These are phyloP conservation scores for Gossypium lobatum DNA, from an alignment of 441 rosid species.

Conservation along the genomic window DNA sequence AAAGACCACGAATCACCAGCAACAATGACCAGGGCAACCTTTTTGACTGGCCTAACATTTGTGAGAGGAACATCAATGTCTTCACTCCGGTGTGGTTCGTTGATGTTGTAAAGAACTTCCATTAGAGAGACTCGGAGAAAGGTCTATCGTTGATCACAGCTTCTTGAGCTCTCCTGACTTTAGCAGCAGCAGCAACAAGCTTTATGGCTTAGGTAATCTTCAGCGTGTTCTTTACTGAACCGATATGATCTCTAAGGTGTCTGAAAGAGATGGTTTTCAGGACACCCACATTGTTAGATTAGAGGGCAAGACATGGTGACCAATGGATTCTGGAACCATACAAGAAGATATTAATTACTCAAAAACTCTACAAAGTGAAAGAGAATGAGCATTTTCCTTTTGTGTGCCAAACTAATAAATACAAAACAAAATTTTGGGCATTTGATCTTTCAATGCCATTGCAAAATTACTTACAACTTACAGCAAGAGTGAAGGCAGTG, in stretches of 20 bases:
- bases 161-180: conserved; percentile 93
- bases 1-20: conserved; percentile 84
- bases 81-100: conserved; percentile 74
- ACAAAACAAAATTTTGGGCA: conserved; percentile 7
- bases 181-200: conserved; percentile 81
- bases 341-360: not conserved
- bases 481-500: not conserved
- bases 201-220: conserved; percentile 98
- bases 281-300: conserved; percentile 58
- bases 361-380: not conserved
- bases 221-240: conserved; percentile 79
- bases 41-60: conserved; percentile 75
- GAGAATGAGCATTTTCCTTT: not conserved
- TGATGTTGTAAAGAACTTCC: conserved; percentile 80
- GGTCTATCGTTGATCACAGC: conserved; percentile 87
- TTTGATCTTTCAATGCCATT: not conserved
- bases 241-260: conserved; percentile 63
- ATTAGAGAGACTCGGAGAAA: conserved; percentile 80
- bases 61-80: conserved; percentile 79
- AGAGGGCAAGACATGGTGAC: conserved; percentile 51
- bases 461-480: conserved; percentile 7
- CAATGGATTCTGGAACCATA: not conserved
- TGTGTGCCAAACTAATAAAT: not conserved
- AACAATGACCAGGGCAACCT: conserved; percentile 76
- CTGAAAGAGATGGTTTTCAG: conserved; percentile 61